Evolutionary conservation across 192 early-diverging fungal genomes (phyloP).

Genomic region (Rhizophagus prolifer): DNA sequence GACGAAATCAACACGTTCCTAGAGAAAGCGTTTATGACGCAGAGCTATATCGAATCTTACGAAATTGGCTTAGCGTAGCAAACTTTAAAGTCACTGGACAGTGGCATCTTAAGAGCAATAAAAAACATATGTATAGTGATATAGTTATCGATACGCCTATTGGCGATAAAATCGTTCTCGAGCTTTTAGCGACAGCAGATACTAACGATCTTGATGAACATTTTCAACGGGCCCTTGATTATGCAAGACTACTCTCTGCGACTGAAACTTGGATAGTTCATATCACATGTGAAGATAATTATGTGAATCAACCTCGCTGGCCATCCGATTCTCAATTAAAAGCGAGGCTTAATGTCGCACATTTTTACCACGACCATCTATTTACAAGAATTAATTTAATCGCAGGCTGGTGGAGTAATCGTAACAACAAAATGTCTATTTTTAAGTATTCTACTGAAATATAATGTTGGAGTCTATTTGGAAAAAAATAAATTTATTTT

Average conservation of each 20-base stretch:
- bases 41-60: constrained; percentile 26
- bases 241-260: constrained; percentile 13
- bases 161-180: background rate
- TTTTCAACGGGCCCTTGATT: constrained; percentile 2
- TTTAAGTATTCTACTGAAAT: background rate
- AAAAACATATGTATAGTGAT: constrained; percentile 18
- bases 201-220: background rate
- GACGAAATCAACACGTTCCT: constrained; percentile 18
- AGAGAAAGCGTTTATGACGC: constrained; percentile 32
- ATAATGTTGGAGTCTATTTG: background rate
- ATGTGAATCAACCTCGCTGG: background rate
- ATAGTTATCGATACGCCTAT: constrained; percentile 11
- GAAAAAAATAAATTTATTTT: background rate
- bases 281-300: constrained; percentile 22
- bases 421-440: background rate
- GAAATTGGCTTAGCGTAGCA: constrained; percentile 18
- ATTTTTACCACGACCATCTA: constrained; percentile 18
- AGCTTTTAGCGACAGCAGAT: constrained; percentile 22
- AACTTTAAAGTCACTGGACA: constrained; percentile 31
- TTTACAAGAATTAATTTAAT: constrained; percentile 10
- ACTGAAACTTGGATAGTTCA: constrained; percentile 18
- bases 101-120: constrained; percentile 27
- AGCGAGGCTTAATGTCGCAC: constrained; percentile 11
- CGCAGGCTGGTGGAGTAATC: constrained; percentile 5
- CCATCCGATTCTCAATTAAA: constrained; percentile 7